Percentiles rank a stretch among this genome's conserved stretches.
Evolutionary conservation across 805 yeast species (phyloP).

Genomic region (Saturnispora gosingensis): DNA sequence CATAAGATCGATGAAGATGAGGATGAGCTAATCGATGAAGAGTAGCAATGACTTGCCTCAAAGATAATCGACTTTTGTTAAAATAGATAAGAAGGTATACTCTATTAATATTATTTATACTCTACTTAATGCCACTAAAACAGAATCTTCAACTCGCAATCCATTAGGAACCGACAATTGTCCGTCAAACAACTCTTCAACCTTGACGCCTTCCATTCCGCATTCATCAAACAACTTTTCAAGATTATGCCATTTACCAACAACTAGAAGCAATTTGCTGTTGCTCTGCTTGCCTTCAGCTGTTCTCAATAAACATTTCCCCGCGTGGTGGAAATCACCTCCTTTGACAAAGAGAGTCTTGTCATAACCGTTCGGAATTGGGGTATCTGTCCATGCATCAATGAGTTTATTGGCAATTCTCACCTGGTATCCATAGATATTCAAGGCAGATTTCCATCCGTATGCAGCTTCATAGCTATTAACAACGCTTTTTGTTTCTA

Average conservation of each 20-base stretch:
- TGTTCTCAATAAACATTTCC: background rate
- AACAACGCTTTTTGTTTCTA: slow-evolving; percentile 51
- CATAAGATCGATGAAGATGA: slow-evolving; percentile 8
- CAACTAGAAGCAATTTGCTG: background rate
- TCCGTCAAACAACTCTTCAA: slow-evolving; percentile 5
- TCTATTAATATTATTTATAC: background rate
- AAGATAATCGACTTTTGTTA: background rate
- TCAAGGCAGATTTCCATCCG: slow-evolving; percentile 27
- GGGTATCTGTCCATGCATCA: slow-evolving; percentile 7
- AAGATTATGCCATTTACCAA: slow-evolving; percentile 3
- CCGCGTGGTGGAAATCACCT: background rate
- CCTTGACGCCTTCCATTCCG: slow-evolving; percentile 1
- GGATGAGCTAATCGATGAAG: slow-evolving; percentile 29
- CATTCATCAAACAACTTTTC: slow-evolving; percentile 1
- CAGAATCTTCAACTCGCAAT: slow-evolving; percentile 6
- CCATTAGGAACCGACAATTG: background rate
- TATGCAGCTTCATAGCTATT: slow-evolving; percentile 59
- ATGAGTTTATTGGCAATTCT: slow-evolving; percentile 6
- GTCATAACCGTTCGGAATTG: background rate
- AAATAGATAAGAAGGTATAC: background rate
- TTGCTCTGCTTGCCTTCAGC: background rate
- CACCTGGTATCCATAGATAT: slow-evolving; percentile 2
- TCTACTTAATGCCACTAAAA: slow-evolving; percentile 3
- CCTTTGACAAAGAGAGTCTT: slow-evolving; percentile 3
- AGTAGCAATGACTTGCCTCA: slow-evolving; percentile 13